Percentiles rank a stretch among this genome's conserved stretches.
Evolutionary conservation across 331 rosid genomes (phyloP).

Genomic region (Stylosanthes scabra): DNA sequence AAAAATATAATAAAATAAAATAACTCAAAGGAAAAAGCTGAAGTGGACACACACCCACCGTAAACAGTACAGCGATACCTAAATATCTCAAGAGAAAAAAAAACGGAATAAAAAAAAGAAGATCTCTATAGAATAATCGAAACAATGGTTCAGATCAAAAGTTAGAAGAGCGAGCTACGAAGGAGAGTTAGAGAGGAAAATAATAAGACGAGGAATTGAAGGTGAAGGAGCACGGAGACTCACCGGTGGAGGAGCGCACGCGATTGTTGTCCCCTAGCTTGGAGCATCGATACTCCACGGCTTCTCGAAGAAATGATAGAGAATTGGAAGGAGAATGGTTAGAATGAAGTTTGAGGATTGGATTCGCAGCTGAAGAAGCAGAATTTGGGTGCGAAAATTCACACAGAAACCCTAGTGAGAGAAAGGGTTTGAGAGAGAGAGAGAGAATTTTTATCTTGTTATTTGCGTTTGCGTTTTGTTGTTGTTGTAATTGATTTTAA

Average conservation of each 20-base stretch:
- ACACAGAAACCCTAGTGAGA: slow-evolving; percentile 69
- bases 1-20: no score
- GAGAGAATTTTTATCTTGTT: neutral
- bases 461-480: neutral
- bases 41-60: slow-evolving; percentile 37
- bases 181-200: slow-evolving; percentile 29
- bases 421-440: slow-evolving; percentile 41
- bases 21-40: slow-evolving; percentile 38
- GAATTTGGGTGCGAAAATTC: slow-evolving; percentile 62
- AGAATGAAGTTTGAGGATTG: slow-evolving; percentile 16
- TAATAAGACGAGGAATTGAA: slow-evolving; percentile 24
- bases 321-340: slow-evolving; percentile 16
- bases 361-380: slow-evolving; percentile 45
- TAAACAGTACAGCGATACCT: slow-evolving; percentile 52
- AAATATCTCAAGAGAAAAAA: slow-evolving; percentile 35
- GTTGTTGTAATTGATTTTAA: no score
- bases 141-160: slow-evolving; percentile 26
- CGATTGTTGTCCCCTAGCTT: slow-evolving; percentile 21
- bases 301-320: slow-evolving; percentile 29
- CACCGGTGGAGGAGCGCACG: slow-evolving; percentile 22
- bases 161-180: slow-evolving; percentile 29
- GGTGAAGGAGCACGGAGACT: slow-evolving; percentile 31
- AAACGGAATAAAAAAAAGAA: neutral
- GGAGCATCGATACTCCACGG: slow-evolving; percentile 53
- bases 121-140: slow-evolving; percentile 34